Evolutionary conservation across 805 yeast genomes (phyloP).

Genomic region (Starmerella sirachaensis): DNA sequence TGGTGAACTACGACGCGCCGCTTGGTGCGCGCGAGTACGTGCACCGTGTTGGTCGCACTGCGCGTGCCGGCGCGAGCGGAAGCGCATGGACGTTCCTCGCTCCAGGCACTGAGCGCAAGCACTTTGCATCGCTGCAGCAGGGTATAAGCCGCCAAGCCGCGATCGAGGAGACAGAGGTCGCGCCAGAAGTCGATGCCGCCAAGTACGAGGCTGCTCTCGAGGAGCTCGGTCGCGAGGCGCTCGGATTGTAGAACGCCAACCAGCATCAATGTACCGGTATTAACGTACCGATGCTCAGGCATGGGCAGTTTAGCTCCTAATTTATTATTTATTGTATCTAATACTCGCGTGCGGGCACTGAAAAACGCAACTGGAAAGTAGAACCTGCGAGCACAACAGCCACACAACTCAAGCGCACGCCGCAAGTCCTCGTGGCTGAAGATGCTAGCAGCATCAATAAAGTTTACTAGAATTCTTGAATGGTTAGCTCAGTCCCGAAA

Average conservation of each 20-base stretch:
- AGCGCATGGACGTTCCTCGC: constrained; percentile 58
- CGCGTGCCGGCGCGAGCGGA: constrained; percentile 79
- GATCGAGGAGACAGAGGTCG: constrained; percentile 19
- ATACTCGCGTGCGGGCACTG: too few relatives aligned
- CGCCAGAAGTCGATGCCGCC: constrained; percentile 31
- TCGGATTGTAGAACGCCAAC: not conserved
- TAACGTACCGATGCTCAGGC: too few relatives aligned
- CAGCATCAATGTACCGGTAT: too few relatives aligned
- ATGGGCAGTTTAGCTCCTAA: not conserved
- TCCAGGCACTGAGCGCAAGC: constrained; percentile 64
- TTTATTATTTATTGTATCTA: not conserved
- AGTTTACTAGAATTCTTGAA: not conserved
- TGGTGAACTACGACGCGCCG: constrained; percentile 86
- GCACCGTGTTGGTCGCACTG: constrained; percentile 94
- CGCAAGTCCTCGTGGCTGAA: too few relatives aligned
- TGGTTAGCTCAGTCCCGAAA: constrained; percentile 27
- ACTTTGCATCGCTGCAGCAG: constrained; percentile 30
- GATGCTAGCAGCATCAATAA: too few relatives aligned
- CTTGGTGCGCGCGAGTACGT: constrained; percentile 80
- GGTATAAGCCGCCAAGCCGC: constrained; percentile 25
- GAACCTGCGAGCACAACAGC: too few relatives aligned
- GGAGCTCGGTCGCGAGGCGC: constrained; percentile 33
- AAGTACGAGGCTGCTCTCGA: constrained; percentile 37
- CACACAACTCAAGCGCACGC: too few relatives aligned
- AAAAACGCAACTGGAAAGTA: too few relatives aligned